Percentiles rank a stretch among this genome's conserved stretches.
Conservation (phyloP, 1,284 basidiomycete genomes). For the Boletus chippewaensis region DNA sequence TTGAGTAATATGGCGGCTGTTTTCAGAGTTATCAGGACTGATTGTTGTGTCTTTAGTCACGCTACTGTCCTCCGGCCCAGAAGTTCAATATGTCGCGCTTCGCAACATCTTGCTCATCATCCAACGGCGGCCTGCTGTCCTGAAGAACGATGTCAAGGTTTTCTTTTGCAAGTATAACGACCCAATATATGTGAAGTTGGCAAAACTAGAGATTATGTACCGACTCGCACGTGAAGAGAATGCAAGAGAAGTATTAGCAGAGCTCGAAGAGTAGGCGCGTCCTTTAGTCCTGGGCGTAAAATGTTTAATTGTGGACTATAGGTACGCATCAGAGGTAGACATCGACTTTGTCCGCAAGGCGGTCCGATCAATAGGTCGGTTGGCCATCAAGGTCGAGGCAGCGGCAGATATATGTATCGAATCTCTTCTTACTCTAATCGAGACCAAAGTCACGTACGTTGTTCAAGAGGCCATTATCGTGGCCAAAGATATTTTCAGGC, state of each 20-base stretch:
- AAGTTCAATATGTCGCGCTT: constrained; percentile 97
- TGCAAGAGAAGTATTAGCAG: constrained; percentile 85
- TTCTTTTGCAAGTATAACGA: constrained; percentile 99
- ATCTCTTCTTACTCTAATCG: constrained; percentile 80
- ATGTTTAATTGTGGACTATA: constrained; percentile 29
- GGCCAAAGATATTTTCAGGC: constrained; percentile 96
- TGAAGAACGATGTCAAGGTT: constrained; percentile 96
- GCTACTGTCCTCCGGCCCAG: constrained; percentile 90
- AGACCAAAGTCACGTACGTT: constrained; percentile 94
- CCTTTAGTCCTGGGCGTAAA: background rate
- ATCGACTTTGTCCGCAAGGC: constrained; percentile 98
- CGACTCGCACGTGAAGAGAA: constrained; percentile 88
- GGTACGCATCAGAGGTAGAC: constrained; percentile 97
- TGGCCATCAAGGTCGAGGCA: constrained; percentile 93
- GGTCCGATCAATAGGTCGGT: constrained; percentile 90
- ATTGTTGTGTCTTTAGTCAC: constrained; percentile 56
- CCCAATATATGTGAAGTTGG: constrained; percentile 97
- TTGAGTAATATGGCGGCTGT: constrained; percentile 52
- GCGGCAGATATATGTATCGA: constrained; percentile 89
- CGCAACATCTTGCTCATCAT: constrained; percentile 97
- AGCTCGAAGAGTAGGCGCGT: constrained; percentile 82
- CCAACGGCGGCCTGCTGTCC: constrained; percentile 85
- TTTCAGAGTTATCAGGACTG: constrained; percentile 4
- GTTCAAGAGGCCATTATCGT: constrained; percentile 98
- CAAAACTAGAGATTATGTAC: constrained; percentile 99